Evolutionary conservation across 345 rosid genomes (phyloP).

Genomic region (Leavenworthia alabamica): DNA sequence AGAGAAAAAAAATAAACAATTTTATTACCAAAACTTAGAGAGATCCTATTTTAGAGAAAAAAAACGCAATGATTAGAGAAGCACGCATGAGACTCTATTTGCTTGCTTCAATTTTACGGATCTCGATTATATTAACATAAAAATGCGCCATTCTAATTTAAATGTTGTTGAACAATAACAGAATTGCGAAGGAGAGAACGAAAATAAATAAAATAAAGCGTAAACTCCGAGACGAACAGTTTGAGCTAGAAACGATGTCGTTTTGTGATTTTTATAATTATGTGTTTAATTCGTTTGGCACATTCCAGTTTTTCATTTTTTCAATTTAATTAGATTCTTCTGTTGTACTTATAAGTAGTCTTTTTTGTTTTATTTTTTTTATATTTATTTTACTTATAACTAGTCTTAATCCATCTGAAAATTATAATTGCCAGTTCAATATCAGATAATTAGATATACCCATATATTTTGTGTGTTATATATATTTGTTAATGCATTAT

Average conservation of each 20-base stretch:
- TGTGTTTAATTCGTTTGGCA: background rate
- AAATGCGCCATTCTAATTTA: slow-evolving; percentile 7
- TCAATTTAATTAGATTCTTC: background rate
- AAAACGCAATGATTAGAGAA: slow-evolving; percentile 28
- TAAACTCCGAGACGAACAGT: slow-evolving; percentile 15
- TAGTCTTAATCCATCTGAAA: background rate
- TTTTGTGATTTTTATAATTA: background rate
- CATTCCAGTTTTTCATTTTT: background rate
- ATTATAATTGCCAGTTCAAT: background rate
- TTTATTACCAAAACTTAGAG: background rate
- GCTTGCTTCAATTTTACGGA: slow-evolving; percentile 23
- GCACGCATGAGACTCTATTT: slow-evolving; percentile 11
- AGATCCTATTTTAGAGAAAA: slow-evolving; percentile 3
- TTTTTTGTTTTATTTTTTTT: too few species aligned
- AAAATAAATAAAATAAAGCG: background rate
- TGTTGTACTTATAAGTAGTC: background rate
- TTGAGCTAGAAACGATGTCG: background rate
- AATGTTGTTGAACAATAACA: slow-evolving; percentile 3
- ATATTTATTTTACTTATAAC: too few species aligned
- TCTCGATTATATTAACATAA: background rate
- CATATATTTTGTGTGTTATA: too few species aligned
- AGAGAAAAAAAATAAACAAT: background rate
- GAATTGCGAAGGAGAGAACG: background rate
- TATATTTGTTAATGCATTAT: too few species aligned
- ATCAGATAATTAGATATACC: too few species aligned